Evolutionary conservation across 257 asterid genomes (phyloP).

Genomic region (Solanum corneliomulleri): DNA sequence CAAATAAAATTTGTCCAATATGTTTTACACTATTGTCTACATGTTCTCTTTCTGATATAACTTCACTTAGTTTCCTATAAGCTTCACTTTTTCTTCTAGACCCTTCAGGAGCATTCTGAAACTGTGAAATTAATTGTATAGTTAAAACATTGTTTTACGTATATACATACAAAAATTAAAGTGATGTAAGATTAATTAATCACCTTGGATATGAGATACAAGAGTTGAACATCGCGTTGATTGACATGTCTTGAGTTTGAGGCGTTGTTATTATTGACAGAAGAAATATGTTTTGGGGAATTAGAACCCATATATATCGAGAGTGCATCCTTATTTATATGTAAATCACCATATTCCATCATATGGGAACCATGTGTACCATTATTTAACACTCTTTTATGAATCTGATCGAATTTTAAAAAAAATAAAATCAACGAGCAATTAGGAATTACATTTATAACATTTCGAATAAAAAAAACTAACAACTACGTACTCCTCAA

Average conservation of each 20-base stretch:
- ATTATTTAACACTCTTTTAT: slow-evolving; percentile 46
- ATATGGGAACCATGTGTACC: slow-evolving; percentile 71
- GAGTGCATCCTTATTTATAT: slow-evolving; percentile 38
- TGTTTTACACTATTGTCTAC: slow-evolving; percentile 52
- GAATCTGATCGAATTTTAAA: slow-evolving; percentile 31
- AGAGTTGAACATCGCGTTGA: slow-evolving; percentile 76
- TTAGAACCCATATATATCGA: slow-evolving; percentile 54
- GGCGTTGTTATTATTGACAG: slow-evolving; percentile 22
- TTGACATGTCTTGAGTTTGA: slow-evolving; percentile 27
- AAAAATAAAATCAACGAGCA: neutral
- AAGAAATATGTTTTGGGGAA: slow-evolving; percentile 54
- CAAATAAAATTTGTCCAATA: slow-evolving; percentile 65
- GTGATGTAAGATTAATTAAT: too few species aligned
- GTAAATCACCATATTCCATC: slow-evolving; percentile 73
- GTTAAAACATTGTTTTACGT: too few species aligned
- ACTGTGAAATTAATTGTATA: slow-evolving; percentile 6
- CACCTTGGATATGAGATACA: slow-evolving; percentile 79
- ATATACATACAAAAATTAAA: too few species aligned
- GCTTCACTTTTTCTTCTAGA: slow-evolving; percentile 64
- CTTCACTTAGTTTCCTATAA: slow-evolving; percentile 60
- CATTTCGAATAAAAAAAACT: too few species aligned
- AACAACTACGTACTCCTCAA: neutral
- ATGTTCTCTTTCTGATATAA: slow-evolving; percentile 57
- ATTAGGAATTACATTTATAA: neutral
- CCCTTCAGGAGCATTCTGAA: slow-evolving; percentile 55